Evolutionary conservation across 129 eudicot genomes (phyloP).

Genomic region (Centaurea solstitialis): DNA sequence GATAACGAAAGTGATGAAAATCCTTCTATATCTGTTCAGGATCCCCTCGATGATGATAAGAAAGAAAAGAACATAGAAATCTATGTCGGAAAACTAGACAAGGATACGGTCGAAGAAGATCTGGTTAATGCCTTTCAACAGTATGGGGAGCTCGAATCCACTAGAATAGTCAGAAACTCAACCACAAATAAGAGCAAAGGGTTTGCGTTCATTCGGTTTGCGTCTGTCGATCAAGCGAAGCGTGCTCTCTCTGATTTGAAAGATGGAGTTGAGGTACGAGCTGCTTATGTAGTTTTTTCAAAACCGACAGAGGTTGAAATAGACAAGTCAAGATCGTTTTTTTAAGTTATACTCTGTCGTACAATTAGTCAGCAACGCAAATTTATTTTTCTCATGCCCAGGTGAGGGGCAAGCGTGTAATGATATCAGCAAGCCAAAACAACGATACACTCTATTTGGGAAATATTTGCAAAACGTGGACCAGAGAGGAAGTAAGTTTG

Average conservation of each 20-base stretch:
- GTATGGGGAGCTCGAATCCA: slow-evolving; percentile 42
- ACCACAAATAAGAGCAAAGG: slow-evolving; percentile 45
- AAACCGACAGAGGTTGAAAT: slow-evolving; percentile 5
- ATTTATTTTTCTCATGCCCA: slow-evolving; percentile 17
- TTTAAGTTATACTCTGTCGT: neutral
- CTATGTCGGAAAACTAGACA: slow-evolving; percentile 45
- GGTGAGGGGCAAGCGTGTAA: slow-evolving; percentile 50
- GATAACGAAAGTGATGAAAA: slow-evolving; percentile 27
- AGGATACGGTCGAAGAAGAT: slow-evolving; percentile 44
- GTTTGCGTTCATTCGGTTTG: slow-evolving; percentile 44
- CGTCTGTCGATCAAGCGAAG: slow-evolving; percentile 35
- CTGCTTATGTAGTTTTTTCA: slow-evolving; percentile 19
- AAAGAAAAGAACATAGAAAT: slow-evolving; percentile 34
- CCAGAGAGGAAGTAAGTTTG: slow-evolving; percentile 42
- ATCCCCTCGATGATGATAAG: slow-evolving; percentile 24
- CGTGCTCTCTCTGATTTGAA: slow-evolving; percentile 49
- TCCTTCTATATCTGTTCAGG: slow-evolving; percentile 2
- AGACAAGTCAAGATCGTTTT: slow-evolving; percentile 6
- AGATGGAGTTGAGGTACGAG: slow-evolving; percentile 46
- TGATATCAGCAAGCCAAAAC: slow-evolving; percentile 44
- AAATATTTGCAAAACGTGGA: slow-evolving; percentile 53
- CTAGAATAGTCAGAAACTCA: slow-evolving; percentile 40
- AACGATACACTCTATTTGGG: slow-evolving; percentile 46
- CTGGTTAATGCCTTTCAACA: slow-evolving; percentile 37
- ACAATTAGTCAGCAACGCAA: neutral